A percentile compares a stretch with the other conserved stretches of the same genome.
These are phyloP conservation scores for Psidium guajava DNA, from an alignment of 345 rosid species.

Conservation along the genomic window DNA sequence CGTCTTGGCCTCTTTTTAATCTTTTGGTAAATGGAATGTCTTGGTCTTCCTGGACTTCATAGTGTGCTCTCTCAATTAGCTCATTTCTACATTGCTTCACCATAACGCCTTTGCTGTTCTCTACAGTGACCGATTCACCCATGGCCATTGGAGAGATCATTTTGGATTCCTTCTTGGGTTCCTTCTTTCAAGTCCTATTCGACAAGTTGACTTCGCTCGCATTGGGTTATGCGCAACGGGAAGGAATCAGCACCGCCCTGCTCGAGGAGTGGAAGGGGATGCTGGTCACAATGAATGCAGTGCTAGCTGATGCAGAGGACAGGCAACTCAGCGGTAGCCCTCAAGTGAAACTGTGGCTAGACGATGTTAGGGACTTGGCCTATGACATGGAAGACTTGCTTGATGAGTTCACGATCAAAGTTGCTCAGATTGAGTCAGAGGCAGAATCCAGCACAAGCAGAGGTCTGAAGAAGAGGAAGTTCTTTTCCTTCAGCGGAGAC, in stretches of 20 bases:
- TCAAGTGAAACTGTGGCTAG: not conserved
- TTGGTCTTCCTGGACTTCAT: not conserved
- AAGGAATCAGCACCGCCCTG: too few species aligned
- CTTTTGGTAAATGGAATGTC: not conserved
- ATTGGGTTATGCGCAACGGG: too few species aligned
- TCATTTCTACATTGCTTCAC: not conserved
- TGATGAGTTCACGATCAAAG: not conserved
- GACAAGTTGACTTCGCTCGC: not conserved
- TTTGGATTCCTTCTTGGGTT: not conserved
- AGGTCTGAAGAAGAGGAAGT: accelerated
- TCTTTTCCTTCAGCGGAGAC: not conserved
- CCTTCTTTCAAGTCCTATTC: not conserved
- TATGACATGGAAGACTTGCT: not conserved
- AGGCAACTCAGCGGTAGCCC: too few species aligned
- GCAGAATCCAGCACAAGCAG: not conserved
- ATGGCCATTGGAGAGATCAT: not conserved
- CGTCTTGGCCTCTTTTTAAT: too few species aligned
- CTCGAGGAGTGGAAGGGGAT: too few species aligned
- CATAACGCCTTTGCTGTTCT: not conserved
- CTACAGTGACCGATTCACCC: not conserved
- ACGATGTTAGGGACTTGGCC: not conserved
- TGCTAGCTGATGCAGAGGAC: too few species aligned
- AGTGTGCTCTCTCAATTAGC: not conserved
- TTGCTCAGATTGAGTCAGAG: accelerated
- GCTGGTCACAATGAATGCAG: too few species aligned